Base-by-base conservation (phyloP, 306 rosid species). In the Pyrus pyrifolia region DNA sequence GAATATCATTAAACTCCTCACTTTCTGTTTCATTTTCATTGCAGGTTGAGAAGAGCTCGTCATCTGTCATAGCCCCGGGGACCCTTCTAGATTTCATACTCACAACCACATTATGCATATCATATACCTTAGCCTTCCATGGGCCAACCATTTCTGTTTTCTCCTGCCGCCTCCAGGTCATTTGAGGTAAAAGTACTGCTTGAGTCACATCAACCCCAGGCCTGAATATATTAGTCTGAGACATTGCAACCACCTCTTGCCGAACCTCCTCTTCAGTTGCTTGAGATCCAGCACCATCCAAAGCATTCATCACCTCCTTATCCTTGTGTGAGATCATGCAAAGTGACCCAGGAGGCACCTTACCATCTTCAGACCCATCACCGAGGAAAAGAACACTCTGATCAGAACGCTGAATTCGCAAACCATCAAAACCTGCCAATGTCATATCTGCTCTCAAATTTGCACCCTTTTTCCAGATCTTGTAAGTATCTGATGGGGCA, bases 401-500 rank as follows among this genome's bases (percentile, higher is more conserved):
- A 83, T 95, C 98, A 0, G 99, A 90, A 62, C 99, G 93, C 85
- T 95, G 97, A 65, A 95, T 95, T 80, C 92, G 84, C 71, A 95
- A 95, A 67, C 99, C 99, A 81, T 96, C 99, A 52, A 96, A 96
- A 52, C 99, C 99, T 1, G 99, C 97, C 89, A 96, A 75, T 68
- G 99, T 96, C 99, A 96, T 96, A 82, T 96, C 99, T 31, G 98
- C 98, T 73, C 99, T 89, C 72, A 96, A 83, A 89, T 96, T 96
- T 4, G 97, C 97, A 70, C 99, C 99, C 87, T 91, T 86, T 83
- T 96, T 96, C 99, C 99, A 96, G 80, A 96, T 96, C 81, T 89
- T 92, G 77, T 91, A 96, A 55, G 99, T 96, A 76, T 96, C 99
- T 0, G 99, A 96, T 72, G 99, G 99, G 25, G 99, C 98, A 71